These are phyloP conservation scores for Russula vinacea DNA, from an alignment of 768 basidiomycete genomes.

Conservation along the genomic window DNA sequence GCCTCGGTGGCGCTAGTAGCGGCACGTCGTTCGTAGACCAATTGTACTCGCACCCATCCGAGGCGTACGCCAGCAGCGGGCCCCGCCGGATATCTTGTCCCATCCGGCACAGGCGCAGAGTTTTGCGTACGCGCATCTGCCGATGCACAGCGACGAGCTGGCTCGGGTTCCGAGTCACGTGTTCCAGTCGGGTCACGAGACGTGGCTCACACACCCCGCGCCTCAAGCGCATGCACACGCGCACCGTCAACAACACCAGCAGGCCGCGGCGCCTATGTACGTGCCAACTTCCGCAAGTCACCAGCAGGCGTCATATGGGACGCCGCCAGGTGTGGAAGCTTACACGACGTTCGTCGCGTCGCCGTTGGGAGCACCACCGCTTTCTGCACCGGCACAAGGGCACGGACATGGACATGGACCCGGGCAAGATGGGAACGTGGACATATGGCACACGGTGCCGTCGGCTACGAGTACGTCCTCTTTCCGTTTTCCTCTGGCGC, in stretches of 20 bases:
- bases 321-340: conserved; percentile 2
- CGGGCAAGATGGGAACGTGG: conserved; percentile 11
- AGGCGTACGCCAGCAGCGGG: conserved; percentile 8
- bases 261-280: conserved; percentile 9
- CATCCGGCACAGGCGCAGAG: conserved; percentile 9
- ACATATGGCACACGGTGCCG: conserved; percentile 28
- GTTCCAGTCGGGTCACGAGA: background rate
- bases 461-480: conserved; percentile 28
- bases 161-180: conserved; percentile 23
- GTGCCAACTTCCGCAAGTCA: conserved; percentile 1
- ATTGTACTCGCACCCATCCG: conserved; percentile 13
- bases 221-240: background rate
- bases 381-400: background rate
- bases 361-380: background rate
- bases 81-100: conserved; percentile 3
- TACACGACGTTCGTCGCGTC: conserved; percentile 14
- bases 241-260: conserved; percentile 16
- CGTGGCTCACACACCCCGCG: conserved; percentile 19
- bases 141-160: conserved; percentile 27
- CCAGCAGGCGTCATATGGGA: conserved; percentile 13
- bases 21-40: conserved; percentile 18
- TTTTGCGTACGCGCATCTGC: conserved; percentile 23
- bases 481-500: conserved; percentile 12
- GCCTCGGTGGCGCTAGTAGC: conserved; percentile 9
- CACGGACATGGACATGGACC: background rate